Base-by-base conservation (phyloP, 208 protist species). In the Leishmania tarentolae region DNA sequence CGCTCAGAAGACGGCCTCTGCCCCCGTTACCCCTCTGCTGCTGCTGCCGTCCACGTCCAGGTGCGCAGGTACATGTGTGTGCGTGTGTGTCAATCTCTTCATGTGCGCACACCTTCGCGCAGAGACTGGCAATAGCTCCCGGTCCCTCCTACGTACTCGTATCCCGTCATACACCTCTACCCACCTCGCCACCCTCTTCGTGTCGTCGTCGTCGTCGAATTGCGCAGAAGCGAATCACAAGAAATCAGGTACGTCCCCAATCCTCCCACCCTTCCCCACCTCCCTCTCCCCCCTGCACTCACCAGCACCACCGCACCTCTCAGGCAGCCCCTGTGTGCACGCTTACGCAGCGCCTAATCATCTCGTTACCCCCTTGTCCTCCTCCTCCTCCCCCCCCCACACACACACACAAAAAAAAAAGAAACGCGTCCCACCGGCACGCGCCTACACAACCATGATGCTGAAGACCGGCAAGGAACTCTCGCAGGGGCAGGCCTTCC, bases 401-500 rank as follows among this genome's bases (percentile, higher is more conserved):
- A 53, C 0, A 11, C 70, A 52, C 47, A 13, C 6, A 31, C 70
- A 42, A 3, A 52, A 21, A 40, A 17, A 17, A 44, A n/a, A n/a
- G n/a, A n/a, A n/a, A n/a, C n/a, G n/a, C 17, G 13, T 8, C 69
- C 9, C 44, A 59, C 68, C 8, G 17, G 66, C 74, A 56, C 75
- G 50, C 75, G n/a, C 42, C 3, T 50, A 53, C 56, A 53, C 61
- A 52, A 17, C 1, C 31, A 1, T 76, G 11, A 91, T 92, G 87
- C 90, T 97, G 70, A 82, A 86, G 9, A 97, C 93, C 7, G 90
- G 90, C 21, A 95, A 95, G 79, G 84, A 83, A 24, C 81, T 72
- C 71, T 92, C 90, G 31, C 89, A 97, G 77, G 93, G 91, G 8
- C 92, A 95, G 82, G 83, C 91, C 68, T 95, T 95, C 77, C 91